Base-by-base conservation (phyloP, 106 monocot genomes). In the Posidonia australis region DNA sequence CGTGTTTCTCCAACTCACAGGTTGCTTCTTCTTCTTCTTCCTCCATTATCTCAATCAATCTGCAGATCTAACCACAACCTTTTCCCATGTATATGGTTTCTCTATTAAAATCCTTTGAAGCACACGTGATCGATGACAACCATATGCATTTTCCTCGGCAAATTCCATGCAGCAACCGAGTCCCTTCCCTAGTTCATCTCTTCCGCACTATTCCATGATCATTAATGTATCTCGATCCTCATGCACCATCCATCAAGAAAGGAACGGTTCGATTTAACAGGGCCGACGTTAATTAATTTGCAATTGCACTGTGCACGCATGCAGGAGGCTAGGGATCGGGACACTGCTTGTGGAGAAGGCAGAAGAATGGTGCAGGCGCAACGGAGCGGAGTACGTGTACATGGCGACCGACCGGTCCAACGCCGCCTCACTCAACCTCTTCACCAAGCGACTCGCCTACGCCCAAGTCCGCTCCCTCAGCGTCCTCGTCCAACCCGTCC, bases 401-500 rank as follows among this genome's bases (percentile, higher is more conserved):
- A 77, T 88, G 61, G 88, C 88, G 0, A 84, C 88, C 12, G 84
- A 84, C 42, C 26, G 55, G 1, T 51, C 73, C 17, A 88, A 88
- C 79, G 2, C 74, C 24, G 77, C 88, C 32, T 88, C 81, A 11
- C 61, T 84, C 11, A 46, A 28, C 36, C 88, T 88, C 46, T 88
- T 88, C 81, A 79, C 77, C 26, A 17, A 45, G 17, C 69, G 60
- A 41, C 69, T 76, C 65, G 46, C 65, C 52, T 88, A 84, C 88
- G 3, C 54, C 45, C 78, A 61, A 27, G 81, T 81, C 79, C 81
- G 88, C 0, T 71, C 69, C 16, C 81, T 73, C 11, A 23, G 43
- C 61, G 29, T 88, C 64, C 84, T 81, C 44, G 74, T 74, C 65
- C 88, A 57, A 19, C 88, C 88, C 16, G 78, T 88, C 72, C 81